These are phyloP conservation scores for Exophiala xenobiotica DNA, from an alignment of 2,329 filamentous ascomycete species.

Conservation along the genomic window DNA sequence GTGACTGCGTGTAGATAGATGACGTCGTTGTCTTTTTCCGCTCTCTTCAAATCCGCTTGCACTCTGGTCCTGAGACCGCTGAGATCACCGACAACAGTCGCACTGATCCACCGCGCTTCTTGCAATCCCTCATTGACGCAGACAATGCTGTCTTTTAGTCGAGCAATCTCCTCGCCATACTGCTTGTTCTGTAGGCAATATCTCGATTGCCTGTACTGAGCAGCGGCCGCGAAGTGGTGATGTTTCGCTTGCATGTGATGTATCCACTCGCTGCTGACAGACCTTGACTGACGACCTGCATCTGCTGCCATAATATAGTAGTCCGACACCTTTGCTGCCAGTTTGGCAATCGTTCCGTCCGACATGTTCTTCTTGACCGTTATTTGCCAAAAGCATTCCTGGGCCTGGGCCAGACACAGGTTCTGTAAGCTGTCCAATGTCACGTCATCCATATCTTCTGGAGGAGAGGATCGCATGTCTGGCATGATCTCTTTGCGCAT, in stretches of 20 bases:
- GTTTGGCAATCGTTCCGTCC: constrained; percentile 84
- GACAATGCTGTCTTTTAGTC: constrained; percentile 74
- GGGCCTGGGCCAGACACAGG: constrained; percentile 84
- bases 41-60: constrained; percentile 82
- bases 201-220: constrained; percentile 86
- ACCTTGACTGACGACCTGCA: constrained; percentile 81
- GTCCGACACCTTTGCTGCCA: constrained; percentile 88
- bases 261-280: constrained; percentile 92
- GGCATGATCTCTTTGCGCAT: constrained; percentile 75
- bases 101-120: constrained; percentile 78
- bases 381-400: constrained; percentile 98
- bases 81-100: constrained; percentile 76
- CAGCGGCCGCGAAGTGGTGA: constrained; percentile 92
- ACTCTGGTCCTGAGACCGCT: constrained; percentile 79
- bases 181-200: constrained; percentile 90
- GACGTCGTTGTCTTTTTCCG: constrained; percentile 90
- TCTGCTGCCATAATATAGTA: constrained; percentile 83
- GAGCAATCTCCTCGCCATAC: constrained; percentile 92
- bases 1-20: constrained; percentile 87
- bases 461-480: constrained; percentile 77
- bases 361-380: constrained; percentile 92
- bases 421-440: constrained; percentile 81
- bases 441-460: constrained; percentile 91
- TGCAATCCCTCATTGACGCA: constrained; percentile 86
- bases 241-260: constrained; percentile 97